Base-by-base conservation (phyloP, 106 monocot species). In the Acorus calamus region DNA sequence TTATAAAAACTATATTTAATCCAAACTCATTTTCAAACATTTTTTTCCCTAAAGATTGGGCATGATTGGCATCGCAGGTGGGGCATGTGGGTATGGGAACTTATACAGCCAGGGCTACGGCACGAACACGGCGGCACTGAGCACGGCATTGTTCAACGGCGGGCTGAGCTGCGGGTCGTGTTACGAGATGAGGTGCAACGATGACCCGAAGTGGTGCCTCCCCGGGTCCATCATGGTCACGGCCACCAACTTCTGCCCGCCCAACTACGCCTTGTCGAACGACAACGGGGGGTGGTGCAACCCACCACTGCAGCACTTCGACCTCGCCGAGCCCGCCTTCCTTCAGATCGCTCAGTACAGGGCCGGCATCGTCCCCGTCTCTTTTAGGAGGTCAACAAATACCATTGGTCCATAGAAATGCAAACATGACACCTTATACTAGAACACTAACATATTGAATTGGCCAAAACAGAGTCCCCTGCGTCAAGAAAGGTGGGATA, bases 401-500 rank as follows among this genome's bases (percentile, higher is more conserved):
- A 41, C 50, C 5, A 3, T 42, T 44, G 4, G 2, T 53, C 3
- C 0, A 13, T 53, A 41, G 71, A 9, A 63, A 61, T 70, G 50
- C 52, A 42, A 13, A 48, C 5, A 53, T 45, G 42, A 3, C 4
- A 47, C 7, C 13, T 46, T 13, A 46, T 5, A 28, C 28, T 28
- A 28, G 1, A 28, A 28, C 28, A 28, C 28, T 28, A 28, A 28
- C 28, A 28, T 28, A 28, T 0, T 28, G 46, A 63, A 63, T 11
- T 63, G 14, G 50, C 14, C 9, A 49, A 49, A 5, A 28, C 61
- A 83, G 87, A 50, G 88, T 84, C 10, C 50, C 80, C 2, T 88
- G 88, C 44, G 78, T 68, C 45, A 88, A 81, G 80, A 84, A 83
- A 49, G 88, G 88, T 2, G 88, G 88, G 14, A 70, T 88, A 3